Conservation (phyloP, 2,329 filamentous ascomycete species). For the Aureobasidium sp. region DNA sequence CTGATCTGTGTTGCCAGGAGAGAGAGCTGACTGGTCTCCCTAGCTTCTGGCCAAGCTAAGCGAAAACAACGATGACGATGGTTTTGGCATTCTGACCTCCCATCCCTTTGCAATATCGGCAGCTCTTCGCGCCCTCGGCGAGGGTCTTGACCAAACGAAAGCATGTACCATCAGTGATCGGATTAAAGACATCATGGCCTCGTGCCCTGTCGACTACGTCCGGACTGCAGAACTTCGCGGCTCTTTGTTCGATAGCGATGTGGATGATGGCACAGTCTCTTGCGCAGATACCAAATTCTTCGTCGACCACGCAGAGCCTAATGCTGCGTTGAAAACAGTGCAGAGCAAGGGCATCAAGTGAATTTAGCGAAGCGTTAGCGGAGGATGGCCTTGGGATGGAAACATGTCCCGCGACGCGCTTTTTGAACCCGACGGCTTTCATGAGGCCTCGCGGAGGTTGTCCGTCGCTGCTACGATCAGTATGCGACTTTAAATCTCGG, state of each 20-base stretch:
- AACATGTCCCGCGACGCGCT: too few species aligned
- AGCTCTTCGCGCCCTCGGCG: not conserved
- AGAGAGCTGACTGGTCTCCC: not conserved
- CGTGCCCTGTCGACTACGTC: not conserved
- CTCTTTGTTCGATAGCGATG: not conserved
- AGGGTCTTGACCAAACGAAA: not conserved
- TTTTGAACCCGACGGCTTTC: conserved; percentile 19
- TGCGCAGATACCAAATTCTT: not conserved
- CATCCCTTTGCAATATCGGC: not conserved
- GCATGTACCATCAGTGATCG: not conserved
- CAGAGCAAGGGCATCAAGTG: not conserved
- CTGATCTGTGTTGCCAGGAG: not conserved
- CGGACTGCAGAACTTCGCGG: not conserved
- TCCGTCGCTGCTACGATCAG: conserved; percentile 58
- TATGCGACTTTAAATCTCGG: conserved; percentile 10
- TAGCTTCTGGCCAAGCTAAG: not conserved
- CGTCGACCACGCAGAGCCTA: not conserved
- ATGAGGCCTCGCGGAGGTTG: conserved; percentile 70
- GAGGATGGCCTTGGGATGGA: too few species aligned
- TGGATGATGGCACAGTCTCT: not conserved
- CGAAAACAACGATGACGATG: not conserved
- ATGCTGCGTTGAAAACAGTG: not conserved
- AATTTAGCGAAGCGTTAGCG: too few species aligned
- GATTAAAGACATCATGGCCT: not conserved
- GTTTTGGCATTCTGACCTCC: not conserved